Evolutionary conservation across 2,329 filamentous ascomycete species (phyloP).

Genomic region (Mariannaea sp.): DNA sequence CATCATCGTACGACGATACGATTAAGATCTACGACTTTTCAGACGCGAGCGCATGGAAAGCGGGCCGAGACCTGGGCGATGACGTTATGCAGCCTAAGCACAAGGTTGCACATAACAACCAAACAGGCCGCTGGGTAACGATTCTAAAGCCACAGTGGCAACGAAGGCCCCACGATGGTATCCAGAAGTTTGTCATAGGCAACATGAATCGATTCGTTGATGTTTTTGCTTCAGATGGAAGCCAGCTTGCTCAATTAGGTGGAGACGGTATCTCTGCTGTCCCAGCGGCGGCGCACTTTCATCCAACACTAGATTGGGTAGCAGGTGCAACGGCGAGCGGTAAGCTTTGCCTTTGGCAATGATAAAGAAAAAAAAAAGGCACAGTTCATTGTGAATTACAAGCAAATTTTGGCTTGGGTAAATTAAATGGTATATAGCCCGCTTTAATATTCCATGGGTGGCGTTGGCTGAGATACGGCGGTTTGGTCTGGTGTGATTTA

Average conservation of each 20-base stretch:
- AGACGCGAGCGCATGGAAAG: conserved; percentile 62
- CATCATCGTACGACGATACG: conserved; percentile 92
- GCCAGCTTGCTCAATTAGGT: conserved; percentile 85
- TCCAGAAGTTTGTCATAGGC: conserved; percentile 88
- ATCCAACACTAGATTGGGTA: conserved; percentile 87
- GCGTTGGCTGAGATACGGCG: too few species aligned
- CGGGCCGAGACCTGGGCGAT: conserved; percentile 61
- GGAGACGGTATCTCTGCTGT: conserved; percentile 94
- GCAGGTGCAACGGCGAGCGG: conserved; percentile 90
- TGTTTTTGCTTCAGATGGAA: conserved; percentile 79
- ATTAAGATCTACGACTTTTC: conserved; percentile 89
- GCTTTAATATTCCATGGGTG: too few species aligned
- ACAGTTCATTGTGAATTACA: too few species aligned
- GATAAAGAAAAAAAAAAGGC: too few species aligned
- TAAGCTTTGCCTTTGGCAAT: conserved; percentile 92
- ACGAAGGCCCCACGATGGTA: conserved; percentile 71
- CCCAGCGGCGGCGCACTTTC: conserved; percentile 89
- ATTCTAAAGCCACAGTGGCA: conserved; percentile 89
- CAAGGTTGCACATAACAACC: conserved; percentile 85
- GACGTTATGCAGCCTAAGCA: conserved; percentile 70
- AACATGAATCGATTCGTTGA: conserved; percentile 99
- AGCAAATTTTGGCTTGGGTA: neutral
- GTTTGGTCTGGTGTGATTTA: too few species aligned
- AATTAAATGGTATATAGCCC: too few species aligned
- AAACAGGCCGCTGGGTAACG: conserved; percentile 93